Base-by-base conservation (phyloP, 2,329 filamentous ascomycete species). In the Pseudogymnoascus sp. region DNA sequence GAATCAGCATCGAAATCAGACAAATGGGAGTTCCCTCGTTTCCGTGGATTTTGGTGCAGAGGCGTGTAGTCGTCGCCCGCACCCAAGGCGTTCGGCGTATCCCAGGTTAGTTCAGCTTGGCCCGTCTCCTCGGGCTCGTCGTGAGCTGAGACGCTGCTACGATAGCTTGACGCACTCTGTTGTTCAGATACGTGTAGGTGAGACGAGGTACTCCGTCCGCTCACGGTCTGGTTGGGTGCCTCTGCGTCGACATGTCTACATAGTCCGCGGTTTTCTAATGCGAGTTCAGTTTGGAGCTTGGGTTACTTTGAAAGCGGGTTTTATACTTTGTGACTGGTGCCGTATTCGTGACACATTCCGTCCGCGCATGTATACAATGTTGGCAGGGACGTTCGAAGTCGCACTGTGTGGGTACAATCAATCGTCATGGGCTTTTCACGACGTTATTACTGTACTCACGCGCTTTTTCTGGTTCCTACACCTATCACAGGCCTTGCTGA, bases 331-430 rank as follows among this genome's bases (percentile, higher is more conserved):
- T 66, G 28, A 33, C n/a, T 31, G 40, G 61, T 14, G 50, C 59
- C 37, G 28, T 64, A 8, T 65, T 63, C 6, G 61, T 8, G 7
- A 60, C 65, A 37, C 70, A 68, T 21, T 69, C 66, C 1, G 67
- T 67, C 23, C 71, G 70, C 14, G 73, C 71, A 56, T 72, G 67
- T 6, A 70, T 60, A 64, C 74, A 75, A 1, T 74, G 65, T 2
- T 72, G 71, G 65, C 74, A 75, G 59, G 74, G 73, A 1, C 73
- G 67, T 53, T 69, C 73, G 4, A 64, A 65, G 59, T 75, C 73
- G 61, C 73, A 75, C 73, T 75, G 56, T 25, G 14, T 62, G 16
- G 38, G 21, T 33, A 60, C 64, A 31, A n/a, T 60, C 62, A 59
- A 35, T 60, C 28, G 8, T 42, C 38, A 4, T 42, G 50, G 12